These are phyloP conservation scores for Auxenochlorella protothecoides DNA, from an alignment of 139 green algal species.

Conservation along the genomic window DNA sequence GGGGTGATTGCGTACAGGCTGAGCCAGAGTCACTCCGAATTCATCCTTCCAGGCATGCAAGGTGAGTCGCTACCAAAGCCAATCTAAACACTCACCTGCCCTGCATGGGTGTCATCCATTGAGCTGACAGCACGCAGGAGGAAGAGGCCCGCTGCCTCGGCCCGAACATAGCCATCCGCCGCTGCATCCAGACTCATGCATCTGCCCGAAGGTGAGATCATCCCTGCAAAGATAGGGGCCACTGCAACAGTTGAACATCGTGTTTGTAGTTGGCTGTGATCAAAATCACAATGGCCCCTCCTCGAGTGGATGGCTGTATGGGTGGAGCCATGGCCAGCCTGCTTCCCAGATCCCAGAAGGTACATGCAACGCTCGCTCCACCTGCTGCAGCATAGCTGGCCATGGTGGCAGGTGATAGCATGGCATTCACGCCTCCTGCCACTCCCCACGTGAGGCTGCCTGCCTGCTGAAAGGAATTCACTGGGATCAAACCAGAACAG, in stretches of 20 bases:
- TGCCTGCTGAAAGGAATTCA: too few relatives aligned
- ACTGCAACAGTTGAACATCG: slow-evolving; percentile 11
- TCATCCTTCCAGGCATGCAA: neutral
- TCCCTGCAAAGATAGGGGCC: slow-evolving; percentile 3
- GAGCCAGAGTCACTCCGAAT: too few relatives aligned
- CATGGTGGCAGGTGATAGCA: too few relatives aligned
- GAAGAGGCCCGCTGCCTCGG: slow-evolving; percentile 39
- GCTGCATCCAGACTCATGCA: slow-evolving; percentile 76
- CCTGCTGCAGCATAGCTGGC: too few relatives aligned
- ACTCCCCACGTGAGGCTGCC: too few relatives aligned
- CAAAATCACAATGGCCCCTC: slow-evolving; percentile 16
- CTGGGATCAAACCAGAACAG: too few relatives aligned
- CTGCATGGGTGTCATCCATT: too few relatives aligned
- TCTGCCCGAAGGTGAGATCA: slow-evolving; percentile 48
- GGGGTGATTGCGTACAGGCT: too few relatives aligned
- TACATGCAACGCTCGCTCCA: neutral
- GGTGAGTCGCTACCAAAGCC: neutral
- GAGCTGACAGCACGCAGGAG: neutral
- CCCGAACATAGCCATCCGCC: slow-evolving; percentile 71
- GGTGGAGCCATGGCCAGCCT: slow-evolving; percentile 12
- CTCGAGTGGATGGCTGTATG: neutral
- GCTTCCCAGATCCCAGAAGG: slow-evolving; percentile 13
- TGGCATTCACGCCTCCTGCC: too few relatives aligned
- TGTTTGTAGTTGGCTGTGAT: neutral
- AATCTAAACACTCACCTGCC: too few relatives aligned